phyloP scores from a whole-genome alignment of 2,329 filamentous ascomycete genomes.

The Beauveria sp. region DNA sequence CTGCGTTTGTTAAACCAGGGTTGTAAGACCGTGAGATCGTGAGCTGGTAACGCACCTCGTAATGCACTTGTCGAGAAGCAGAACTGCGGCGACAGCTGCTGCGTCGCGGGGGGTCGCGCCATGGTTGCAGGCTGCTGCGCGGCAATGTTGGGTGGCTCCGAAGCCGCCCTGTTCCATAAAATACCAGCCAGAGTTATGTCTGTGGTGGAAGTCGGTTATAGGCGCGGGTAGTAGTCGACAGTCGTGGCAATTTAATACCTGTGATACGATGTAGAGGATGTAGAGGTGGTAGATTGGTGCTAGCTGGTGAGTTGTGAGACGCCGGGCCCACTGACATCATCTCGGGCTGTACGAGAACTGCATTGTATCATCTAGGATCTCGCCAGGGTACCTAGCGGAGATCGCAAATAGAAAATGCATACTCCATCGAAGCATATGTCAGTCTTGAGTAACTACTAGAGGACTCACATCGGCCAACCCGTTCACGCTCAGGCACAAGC shows the following conservation, averaged over 20 bases:
- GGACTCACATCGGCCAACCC: too few relatives aligned
- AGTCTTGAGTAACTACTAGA: too few relatives aligned
- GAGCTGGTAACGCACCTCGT: constrained; percentile 43
- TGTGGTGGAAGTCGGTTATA: neutral
- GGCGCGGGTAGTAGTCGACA: neutral
- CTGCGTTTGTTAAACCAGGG: constrained; percentile 36
- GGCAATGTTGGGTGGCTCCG: constrained; percentile 29
- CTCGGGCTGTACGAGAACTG: neutral
- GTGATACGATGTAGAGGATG: neutral
- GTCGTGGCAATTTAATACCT: neutral
- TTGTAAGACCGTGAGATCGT: neutral
- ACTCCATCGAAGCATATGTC: neutral
- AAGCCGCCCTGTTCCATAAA: constrained; percentile 39
- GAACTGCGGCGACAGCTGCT: constrained; percentile 62
- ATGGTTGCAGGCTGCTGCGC: constrained; percentile 32
- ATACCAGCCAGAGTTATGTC: constrained; percentile 38
- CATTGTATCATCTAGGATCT: neutral
- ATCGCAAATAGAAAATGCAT: neutral
- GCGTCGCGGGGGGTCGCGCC: constrained; percentile 37
- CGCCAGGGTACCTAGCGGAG: neutral
- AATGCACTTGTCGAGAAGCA: constrained; percentile 67
- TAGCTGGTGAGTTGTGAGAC: neutral
- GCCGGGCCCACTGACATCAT: constrained; percentile 8
- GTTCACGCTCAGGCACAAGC: neutral
- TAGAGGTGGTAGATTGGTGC: neutral